phyloP scores from a whole-genome alignment of 2,329 filamentous ascomycete species.

The Exophiala sideris region DNA sequence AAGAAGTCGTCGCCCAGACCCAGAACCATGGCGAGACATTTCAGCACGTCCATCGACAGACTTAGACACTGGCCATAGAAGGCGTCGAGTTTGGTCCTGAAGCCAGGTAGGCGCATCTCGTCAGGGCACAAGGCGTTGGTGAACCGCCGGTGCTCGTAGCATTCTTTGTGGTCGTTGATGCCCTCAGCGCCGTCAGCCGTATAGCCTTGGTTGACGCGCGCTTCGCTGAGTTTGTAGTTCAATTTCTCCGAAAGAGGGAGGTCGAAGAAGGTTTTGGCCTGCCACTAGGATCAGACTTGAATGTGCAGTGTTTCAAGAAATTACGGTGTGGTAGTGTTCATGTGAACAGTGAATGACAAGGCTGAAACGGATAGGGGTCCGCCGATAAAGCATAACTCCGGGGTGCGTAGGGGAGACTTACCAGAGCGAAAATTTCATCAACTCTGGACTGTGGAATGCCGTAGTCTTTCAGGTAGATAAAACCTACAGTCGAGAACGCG shows the following conservation, averaged over 20 bases:
- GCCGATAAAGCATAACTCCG: not conserved
- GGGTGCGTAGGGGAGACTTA: constrained; percentile 6
- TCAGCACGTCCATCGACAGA: constrained; percentile 51
- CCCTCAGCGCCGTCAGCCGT: constrained; percentile 22
- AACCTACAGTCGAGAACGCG: constrained; percentile 39
- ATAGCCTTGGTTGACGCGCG: constrained; percentile 22
- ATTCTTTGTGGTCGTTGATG: constrained; percentile 25
- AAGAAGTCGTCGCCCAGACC: constrained; percentile 54
- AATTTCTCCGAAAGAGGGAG: constrained; percentile 45
- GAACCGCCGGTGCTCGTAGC: constrained; percentile 24
- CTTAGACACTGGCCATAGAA: constrained; percentile 46
- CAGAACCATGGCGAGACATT: constrained; percentile 54
- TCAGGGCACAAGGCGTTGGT: constrained; percentile 17
- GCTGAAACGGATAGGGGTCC: not conserved
- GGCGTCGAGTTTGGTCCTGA: constrained; percentile 42
- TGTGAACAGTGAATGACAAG: not conserved
- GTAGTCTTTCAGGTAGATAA: constrained; percentile 42
- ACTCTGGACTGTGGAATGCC: constrained; percentile 31
- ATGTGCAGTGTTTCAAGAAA: not conserved
- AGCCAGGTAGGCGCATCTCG: constrained; percentile 41
- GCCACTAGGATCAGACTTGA: not conserved
- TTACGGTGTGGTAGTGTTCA: not conserved
- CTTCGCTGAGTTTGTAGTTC: constrained; percentile 45
- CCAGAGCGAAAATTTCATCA: constrained; percentile 20
- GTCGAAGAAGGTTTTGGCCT: constrained; percentile 41